phyloP scores from a whole-genome alignment of 768 basidiomycete species.

The Termitomyces sp. region DNA sequence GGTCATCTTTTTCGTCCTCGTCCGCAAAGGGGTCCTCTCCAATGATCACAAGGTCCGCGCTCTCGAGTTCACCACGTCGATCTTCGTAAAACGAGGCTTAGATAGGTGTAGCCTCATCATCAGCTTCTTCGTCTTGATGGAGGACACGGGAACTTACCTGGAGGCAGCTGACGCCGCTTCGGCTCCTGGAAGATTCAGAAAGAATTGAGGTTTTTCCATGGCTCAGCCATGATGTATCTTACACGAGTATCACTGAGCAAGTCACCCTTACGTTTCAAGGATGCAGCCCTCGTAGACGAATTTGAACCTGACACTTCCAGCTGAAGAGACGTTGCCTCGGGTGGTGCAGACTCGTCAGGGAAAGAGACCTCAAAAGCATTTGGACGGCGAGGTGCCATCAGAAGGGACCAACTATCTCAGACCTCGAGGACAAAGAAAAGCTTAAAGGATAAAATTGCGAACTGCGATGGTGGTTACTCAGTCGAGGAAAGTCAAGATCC shows the following conservation, averaged over 20 bases:
- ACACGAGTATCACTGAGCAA: conserved; percentile 16
- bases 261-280: conserved; percentile 20
- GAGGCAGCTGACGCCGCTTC: conserved; percentile 22
- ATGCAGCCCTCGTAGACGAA: neutral
- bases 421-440: neutral
- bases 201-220: neutral
- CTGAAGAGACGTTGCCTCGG: conserved; percentile 2
- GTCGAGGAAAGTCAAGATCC: neutral
- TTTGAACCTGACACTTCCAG: neutral
- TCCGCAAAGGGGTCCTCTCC: conserved; percentile 39
- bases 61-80: conserved; percentile 31
- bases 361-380: conserved; percentile 56
- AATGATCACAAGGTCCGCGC: conserved; percentile 27
- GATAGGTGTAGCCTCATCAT: neutral
- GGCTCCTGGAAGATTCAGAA: conserved; percentile 14
- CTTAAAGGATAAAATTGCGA: neutral
- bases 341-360: conserved; percentile 29
- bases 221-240: conserved; percentile 3
- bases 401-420: neutral
- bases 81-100: conserved; percentile 37
- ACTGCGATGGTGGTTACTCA: neutral
- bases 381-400: conserved; percentile 41
- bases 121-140: neutral
- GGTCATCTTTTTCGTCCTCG: conserved; percentile 26
- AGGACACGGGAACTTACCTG: conserved; percentile 5